Evolutionary conservation across 2,329 filamentous ascomycete species (phyloP).

Genomic region (Fusarium mundagurra): DNA sequence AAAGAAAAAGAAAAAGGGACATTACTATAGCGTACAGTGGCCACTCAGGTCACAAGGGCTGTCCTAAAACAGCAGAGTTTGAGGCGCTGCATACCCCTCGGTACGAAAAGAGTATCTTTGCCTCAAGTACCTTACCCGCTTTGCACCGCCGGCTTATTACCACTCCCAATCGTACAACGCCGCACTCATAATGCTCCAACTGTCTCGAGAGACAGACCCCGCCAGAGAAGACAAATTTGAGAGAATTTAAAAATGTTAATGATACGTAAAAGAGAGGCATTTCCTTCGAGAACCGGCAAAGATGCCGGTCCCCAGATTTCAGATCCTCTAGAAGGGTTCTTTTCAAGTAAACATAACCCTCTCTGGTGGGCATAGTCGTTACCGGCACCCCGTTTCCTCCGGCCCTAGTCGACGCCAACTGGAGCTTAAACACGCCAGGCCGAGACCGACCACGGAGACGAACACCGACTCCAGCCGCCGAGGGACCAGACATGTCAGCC

Average conservation of each 20-base stretch:
- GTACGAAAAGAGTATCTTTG: background rate
- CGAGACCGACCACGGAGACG: slow-evolving; percentile 30
- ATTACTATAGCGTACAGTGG: background rate
- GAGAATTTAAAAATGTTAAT: background rate
- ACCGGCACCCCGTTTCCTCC: slow-evolving; percentile 32
- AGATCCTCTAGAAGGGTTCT: slow-evolving; percentile 17
- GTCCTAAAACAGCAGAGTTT: slow-evolving; percentile 17
- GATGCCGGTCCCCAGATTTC: slow-evolving; percentile 31
- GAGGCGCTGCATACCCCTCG: slow-evolving; percentile 6
- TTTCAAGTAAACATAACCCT: slow-evolving; percentile 26
- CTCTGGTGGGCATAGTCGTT: slow-evolving; percentile 30
- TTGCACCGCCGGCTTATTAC: slow-evolving; percentile 30
- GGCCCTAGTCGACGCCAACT: slow-evolving; percentile 31
- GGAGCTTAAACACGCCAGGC: slow-evolving; percentile 35
- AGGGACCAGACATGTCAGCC: background rate
- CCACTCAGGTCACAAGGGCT: slow-evolving; percentile 18
- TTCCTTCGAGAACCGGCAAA: slow-evolving; percentile 29
- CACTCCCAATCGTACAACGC: slow-evolving; percentile 13
- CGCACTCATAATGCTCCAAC: background rate
- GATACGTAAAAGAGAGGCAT: slow-evolving; percentile 24
- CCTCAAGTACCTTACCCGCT: slow-evolving; percentile 17
- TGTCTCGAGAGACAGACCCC: background rate
- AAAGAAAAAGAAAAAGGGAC: background rate
- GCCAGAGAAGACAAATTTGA: background rate
- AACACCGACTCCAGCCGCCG: slow-evolving; percentile 28